phyloP scores from a whole-genome alignment of 768 basidiomycete genomes.

The Paxillus ammoniavirescens region DNA sequence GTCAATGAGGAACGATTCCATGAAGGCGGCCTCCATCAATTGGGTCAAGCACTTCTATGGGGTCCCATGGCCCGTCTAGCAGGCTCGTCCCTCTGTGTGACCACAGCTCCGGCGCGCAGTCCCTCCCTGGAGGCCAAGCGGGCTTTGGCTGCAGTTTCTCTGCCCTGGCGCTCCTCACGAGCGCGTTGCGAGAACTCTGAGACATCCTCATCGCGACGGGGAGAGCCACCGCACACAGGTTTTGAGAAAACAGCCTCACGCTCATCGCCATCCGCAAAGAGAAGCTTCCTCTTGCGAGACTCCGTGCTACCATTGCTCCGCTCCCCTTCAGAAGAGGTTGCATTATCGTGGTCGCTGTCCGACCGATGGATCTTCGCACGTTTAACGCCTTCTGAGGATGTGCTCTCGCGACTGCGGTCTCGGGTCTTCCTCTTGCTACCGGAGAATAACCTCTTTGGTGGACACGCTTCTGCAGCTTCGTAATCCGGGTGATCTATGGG shows the following conservation, averaged over 20 bases:
- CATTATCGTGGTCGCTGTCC: slow-evolving; percentile 4
- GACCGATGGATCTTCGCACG: slow-evolving; percentile 7
- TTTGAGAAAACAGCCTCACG: slow-evolving; percentile 6
- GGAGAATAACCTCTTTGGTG: slow-evolving; percentile 57
- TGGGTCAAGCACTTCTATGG: slow-evolving; percentile 14
- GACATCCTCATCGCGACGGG: not conserved
- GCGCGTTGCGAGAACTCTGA: slow-evolving; percentile 5
- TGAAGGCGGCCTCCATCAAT: not conserved
- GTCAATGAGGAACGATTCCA: not conserved
- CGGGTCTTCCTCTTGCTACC: slow-evolving; percentile 26
- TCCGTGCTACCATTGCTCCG: not conserved
- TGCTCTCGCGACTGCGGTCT: slow-evolving; percentile 23
- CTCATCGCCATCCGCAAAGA: slow-evolving; percentile 4
- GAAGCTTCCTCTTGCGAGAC: not conserved
- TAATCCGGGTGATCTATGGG: slow-evolving; percentile 66
- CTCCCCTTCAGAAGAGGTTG: slow-evolving; percentile 18
- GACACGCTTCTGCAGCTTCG: slow-evolving; percentile 52
- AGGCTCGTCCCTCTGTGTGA: slow-evolving; percentile 28
- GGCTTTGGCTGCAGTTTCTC: slow-evolving; percentile 19
- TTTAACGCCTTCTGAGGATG: slow-evolving; percentile 12
- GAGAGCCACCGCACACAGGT: not conserved
- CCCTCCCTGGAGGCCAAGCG: slow-evolving; percentile 26
- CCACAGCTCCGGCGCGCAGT: slow-evolving; percentile 29
- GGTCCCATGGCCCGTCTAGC: slow-evolving; percentile 31
- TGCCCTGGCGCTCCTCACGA: slow-evolving; percentile 27